Base-by-base conservation (phyloP, 1,284 basidiomycete genomes). In the Marasmius oreades region DNA sequence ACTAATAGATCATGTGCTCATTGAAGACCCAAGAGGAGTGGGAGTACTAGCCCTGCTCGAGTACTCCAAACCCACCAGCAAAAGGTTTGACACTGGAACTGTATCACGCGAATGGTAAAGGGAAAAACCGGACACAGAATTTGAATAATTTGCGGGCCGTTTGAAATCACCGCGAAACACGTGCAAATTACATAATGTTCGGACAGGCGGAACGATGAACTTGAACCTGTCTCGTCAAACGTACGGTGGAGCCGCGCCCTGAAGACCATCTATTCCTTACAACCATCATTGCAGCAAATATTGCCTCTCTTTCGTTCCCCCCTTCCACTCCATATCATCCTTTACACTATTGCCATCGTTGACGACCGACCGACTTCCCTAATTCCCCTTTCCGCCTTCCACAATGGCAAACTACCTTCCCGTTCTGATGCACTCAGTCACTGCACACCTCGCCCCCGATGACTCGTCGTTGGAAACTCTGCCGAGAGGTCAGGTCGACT, bases 401-500 rank as follows among this genome's bases (percentile, higher is more conserved):
- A 50, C 56, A 18, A 86, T 86, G 84, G 77, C 85, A 44, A 80
- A 80, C 70, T 87, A 88, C 63, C 80, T 88, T 22, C 87, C 88
- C 48, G 79, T 85, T 63, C 76, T 88, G 20, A 79, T 88, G 57
- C 79, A 83, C 55, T 86, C 85, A 12, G 81, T 86, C 55, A 77
- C 79, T 34, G 76, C 80, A 57, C 80, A 77, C 63, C 70, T 78
- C 43, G 70, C 78, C 52, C 81, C 86, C 20, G 86, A 89, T 72
- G 88, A 90, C 73, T 82, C 85, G 4, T 74, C 79, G 26, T 69
- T 89, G 52, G 79, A 80, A 10, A 85, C 85, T 46, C 80, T 82
- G 18, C 84, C 88, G 43, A 77, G 80, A 34, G 85, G 81, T 33
- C 89, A 91, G 74, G 88, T 91, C 66, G 88, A 91, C 78, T 91